A percentile compares a stretch with the other conserved stretches of the same genome.
Conservation (phyloP, 345 rosid genomes). For the Atalantia buxifolia region DNA sequence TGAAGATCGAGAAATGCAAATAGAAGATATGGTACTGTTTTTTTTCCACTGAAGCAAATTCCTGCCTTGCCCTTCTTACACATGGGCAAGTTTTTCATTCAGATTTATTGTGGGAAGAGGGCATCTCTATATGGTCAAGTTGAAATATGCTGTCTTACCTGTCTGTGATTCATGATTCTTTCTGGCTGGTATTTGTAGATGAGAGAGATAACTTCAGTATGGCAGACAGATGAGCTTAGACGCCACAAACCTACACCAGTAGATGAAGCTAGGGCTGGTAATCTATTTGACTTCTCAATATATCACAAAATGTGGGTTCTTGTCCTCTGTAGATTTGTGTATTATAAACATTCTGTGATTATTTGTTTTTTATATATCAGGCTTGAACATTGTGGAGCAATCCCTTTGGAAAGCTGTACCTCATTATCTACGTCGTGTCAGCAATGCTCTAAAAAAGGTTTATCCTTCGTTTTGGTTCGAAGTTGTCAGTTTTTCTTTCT, state of each 20-base stretch:
- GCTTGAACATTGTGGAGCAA: conserved; percentile 96
- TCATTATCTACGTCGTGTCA: conserved; percentile 87
- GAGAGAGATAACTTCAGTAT: conserved; percentile 83
- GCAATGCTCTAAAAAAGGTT: conserved; percentile 88
- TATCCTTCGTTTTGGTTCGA: conserved; percentile 2
- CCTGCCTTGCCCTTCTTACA: neutral
- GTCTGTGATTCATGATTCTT: neutral
- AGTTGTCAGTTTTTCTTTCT: conserved; percentile 8
- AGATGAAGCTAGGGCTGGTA: conserved; percentile 96
- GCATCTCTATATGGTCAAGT: neutral
- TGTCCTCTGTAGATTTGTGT: neutral
- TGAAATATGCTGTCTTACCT: neutral
- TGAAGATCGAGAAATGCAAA: conserved; percentile 88
- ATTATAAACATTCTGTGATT: neutral
- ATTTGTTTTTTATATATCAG: conserved; percentile 30
- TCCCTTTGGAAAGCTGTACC: conserved; percentile 96
- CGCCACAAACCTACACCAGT: conserved; percentile 92
- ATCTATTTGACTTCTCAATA: conserved; percentile 5
- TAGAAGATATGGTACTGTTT: conserved; percentile 83
- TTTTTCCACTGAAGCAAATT: conserved; percentile 7
- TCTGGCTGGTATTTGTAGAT: conserved; percentile 43
- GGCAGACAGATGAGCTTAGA: conserved; percentile 98
- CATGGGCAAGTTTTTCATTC: neutral
- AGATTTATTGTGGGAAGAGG: neutral
- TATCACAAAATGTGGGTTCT: conserved; percentile 9